Evolutionary conservation across 2,329 filamentous ascomycete genomes (phyloP).

Genomic region (Decorospora gaudefroyi): DNA sequence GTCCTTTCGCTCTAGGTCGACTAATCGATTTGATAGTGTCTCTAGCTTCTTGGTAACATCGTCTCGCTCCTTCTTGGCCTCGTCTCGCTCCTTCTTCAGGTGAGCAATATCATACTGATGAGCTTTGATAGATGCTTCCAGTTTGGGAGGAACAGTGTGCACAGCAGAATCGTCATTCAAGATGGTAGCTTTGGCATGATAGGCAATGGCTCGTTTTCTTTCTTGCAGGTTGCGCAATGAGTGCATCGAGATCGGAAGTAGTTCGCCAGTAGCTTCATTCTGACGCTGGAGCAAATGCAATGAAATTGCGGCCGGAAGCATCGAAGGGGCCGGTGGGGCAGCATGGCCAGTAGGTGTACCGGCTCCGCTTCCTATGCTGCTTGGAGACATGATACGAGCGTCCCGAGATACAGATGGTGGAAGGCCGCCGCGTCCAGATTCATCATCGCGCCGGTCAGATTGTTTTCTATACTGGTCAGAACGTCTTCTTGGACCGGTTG

Average conservation of each 20-base stretch:
- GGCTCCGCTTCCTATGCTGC: constrained; percentile 19
- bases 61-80: not conserved
- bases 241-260: constrained; percentile 4
- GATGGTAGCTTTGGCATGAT: not conserved
- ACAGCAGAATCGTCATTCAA: not conserved
- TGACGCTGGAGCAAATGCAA: not conserved
- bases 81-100: constrained; percentile 11
- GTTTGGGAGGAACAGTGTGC: not conserved
- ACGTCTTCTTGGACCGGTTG: constrained; percentile 4
- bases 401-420: not conserved
- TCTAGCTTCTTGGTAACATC: not conserved
- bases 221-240: constrained; percentile 11
- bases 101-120: constrained; percentile 11
- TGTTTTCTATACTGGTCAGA: constrained; percentile 23
- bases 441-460: no score
- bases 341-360: constrained; percentile 27
- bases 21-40: no score
- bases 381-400: constrained; percentile 6
- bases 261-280: not conserved
- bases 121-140: constrained; percentile 1
- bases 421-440: no score
- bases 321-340: constrained; percentile 29
- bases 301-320: constrained; percentile 16
- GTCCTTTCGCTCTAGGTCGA: no score
- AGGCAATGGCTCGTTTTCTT: constrained; percentile 11